Evolutionary conservation across 768 basidiomycete genomes (phyloP).

Genomic region (Panaeolus papilionaceus): DNA sequence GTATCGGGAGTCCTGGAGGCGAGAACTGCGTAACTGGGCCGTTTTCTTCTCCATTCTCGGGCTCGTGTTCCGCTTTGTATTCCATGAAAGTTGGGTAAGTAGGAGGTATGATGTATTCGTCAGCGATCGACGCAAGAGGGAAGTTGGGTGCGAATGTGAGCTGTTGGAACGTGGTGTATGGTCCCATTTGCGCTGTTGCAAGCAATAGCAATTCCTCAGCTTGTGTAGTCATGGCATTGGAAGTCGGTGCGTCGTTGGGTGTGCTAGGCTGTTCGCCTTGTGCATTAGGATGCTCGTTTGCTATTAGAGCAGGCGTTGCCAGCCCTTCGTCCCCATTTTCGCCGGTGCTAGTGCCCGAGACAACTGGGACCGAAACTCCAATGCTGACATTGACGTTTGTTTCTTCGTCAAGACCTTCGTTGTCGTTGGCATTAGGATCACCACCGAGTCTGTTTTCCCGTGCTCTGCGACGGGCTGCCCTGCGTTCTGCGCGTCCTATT

Average conservation of each 20-base stretch:
- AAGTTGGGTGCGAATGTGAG: conserved; percentile 85
- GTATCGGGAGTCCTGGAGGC: conserved; percentile 81
- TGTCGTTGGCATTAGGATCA: conserved; percentile 48
- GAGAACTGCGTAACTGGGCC: conserved; percentile 63
- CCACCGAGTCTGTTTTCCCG: conserved; percentile 65
- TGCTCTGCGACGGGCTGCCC: conserved; percentile 82
- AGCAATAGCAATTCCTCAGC: conserved; percentile 73
- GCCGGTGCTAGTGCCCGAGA: conserved; percentile 39
- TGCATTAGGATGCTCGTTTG: conserved; percentile 49
- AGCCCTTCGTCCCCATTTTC: conserved; percentile 41
- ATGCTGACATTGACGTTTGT: conserved; percentile 67
- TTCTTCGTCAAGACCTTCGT: conserved; percentile 59
- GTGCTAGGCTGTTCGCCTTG: conserved; percentile 35
- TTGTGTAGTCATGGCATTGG: conserved; percentile 45
- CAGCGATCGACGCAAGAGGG: conserved; percentile 86
- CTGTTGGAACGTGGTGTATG: conserved; percentile 94
- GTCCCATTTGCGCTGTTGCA: conserved; percentile 74
- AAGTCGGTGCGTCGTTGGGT: conserved; percentile 40
- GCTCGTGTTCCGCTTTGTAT: conserved; percentile 70
- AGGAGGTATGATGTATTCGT: conserved; percentile 91
- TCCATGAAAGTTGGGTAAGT: conserved; percentile 83
- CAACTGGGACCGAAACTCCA: conserved; percentile 59
- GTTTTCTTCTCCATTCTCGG: conserved; percentile 48
- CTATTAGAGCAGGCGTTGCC: conserved; percentile 45
- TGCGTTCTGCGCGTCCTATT: conserved; percentile 85